These are phyloP conservation scores for Symbiotaphrina buchneri DNA, from an alignment of 495 filamentous ascomycete species.

Conservation along the genomic window DNA sequence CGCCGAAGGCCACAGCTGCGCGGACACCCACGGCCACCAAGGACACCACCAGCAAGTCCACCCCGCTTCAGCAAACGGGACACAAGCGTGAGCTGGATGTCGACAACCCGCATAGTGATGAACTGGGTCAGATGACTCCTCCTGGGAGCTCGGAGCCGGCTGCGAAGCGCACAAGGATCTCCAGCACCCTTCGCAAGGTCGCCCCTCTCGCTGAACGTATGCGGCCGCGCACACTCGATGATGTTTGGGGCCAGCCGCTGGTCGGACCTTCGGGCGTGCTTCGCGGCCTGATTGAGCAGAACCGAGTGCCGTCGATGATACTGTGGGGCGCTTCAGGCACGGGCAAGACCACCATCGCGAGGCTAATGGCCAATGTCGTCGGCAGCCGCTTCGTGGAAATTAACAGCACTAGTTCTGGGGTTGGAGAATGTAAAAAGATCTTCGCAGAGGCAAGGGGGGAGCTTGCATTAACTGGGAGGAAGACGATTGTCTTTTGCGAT, in stretches of 20 bases:
- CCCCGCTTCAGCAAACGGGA: background rate
- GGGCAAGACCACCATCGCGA: conserved; percentile 90
- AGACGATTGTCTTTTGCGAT: conserved; percentile 94
- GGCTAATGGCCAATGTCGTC: conserved; percentile 68
- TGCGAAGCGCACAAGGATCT: conserved; percentile 35
- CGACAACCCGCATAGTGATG: background rate
- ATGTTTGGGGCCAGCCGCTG: conserved; percentile 79
- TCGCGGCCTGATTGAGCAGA: conserved; percentile 71
- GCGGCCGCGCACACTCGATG: conserved; percentile 64
- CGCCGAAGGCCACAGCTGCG: conserved; percentile 6
- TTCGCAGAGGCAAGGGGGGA: conserved; percentile 74
- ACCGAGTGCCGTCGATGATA: conserved; percentile 82
- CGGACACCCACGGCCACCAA: conserved; percentile 11
- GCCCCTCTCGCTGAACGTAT: conserved; percentile 86
- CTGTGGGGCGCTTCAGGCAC: conserved; percentile 84
- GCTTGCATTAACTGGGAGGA: conserved; percentile 56
- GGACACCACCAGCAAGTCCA: no score
- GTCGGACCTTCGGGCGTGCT: conserved; percentile 69
- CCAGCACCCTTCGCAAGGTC: conserved; percentile 33
- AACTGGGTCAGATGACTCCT: no score
- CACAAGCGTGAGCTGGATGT: background rate
- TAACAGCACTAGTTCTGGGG: conserved; percentile 75
- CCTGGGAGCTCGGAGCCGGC: conserved; percentile 8
- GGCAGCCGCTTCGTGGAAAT: conserved; percentile 84
- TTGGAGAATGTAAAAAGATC: conserved; percentile 90